phyloP scores from a whole-genome alignment of 805 yeast species.

The Zygoascus flipseniorum region DNA sequence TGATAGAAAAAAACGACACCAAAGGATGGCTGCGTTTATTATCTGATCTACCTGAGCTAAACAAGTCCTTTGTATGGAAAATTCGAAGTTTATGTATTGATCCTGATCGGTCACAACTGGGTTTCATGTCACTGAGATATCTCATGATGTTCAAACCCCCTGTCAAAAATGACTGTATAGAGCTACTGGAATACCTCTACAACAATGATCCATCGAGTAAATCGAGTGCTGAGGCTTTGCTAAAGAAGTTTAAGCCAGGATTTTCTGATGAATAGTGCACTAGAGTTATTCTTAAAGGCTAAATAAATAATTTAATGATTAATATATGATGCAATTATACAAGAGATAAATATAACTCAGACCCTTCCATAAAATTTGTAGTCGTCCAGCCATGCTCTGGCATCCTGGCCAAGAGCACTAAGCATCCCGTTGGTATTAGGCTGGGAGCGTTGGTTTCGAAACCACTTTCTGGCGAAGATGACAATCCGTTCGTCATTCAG shows the following conservation, averaged over 20 bases:
- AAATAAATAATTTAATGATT: constrained; percentile 2
- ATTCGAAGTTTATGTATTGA: constrained; percentile 72
- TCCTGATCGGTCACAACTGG: constrained; percentile 73
- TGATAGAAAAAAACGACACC: constrained; percentile 72
- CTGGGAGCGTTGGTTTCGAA: constrained; percentile 3
- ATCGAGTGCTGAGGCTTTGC: constrained; percentile 18
- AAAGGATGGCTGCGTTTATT: constrained; percentile 72
- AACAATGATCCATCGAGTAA: constrained; percentile 13
- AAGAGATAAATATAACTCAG: background rate
- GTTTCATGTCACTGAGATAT: constrained; percentile 70
- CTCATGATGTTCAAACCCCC: constrained; percentile 90
- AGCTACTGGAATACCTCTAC: constrained; percentile 27
- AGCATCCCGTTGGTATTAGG: constrained; percentile 14
- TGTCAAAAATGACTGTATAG: constrained; percentile 39
- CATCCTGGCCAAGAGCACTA: constrained; percentile 21
- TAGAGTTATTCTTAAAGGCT: background rate
- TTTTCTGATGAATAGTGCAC: background rate
- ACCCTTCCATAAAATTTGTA: constrained; percentile 16
- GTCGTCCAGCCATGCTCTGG: constrained; percentile 21
- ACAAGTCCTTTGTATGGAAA: constrained; percentile 50
- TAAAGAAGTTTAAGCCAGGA: constrained; percentile 23
- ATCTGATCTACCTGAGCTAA: constrained; percentile 78
- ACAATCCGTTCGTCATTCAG: constrained; percentile 15
- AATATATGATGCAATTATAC: background rate
- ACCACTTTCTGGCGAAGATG: constrained; percentile 20